Evolutionary conservation across 75 land plant species (phyloP).

Genomic region (Picea glauca): DNA sequence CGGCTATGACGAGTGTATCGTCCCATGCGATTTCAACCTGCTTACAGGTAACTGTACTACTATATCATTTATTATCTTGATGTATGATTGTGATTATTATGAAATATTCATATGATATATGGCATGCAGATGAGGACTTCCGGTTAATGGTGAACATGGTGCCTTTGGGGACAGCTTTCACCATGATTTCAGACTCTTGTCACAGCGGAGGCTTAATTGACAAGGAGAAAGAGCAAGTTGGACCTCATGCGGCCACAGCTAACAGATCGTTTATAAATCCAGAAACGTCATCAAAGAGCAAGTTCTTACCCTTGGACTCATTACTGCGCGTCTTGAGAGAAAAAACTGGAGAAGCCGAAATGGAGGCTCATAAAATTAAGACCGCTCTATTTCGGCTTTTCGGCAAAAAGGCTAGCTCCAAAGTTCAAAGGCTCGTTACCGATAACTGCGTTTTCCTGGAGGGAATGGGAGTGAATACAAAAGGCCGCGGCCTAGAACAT

Average conservation of each 20-base stretch:
- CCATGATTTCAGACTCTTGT: slow-evolving; percentile 87
- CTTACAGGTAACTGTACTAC: slow-evolving; percentile 40
- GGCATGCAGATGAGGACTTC: slow-evolving; percentile 72
- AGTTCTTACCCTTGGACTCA: slow-evolving; percentile 1
- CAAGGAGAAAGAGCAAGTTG: slow-evolving; percentile 83
- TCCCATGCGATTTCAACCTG: slow-evolving; percentile 81
- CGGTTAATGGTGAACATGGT: slow-evolving; percentile 59
- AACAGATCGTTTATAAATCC: no score
- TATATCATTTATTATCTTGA: no score
- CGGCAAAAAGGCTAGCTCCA: background rate
- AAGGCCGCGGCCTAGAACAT: no score
- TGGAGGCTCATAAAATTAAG: background rate
- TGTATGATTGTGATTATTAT: no score
- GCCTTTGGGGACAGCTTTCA: slow-evolving; percentile 56
- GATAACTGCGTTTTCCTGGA: no score
- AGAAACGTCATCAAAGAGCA: background rate
- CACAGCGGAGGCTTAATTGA: slow-evolving; percentile 82
- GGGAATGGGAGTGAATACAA: no score
- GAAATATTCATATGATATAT: background rate
- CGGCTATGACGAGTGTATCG: slow-evolving; percentile 69
- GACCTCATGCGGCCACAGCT: slow-evolving; percentile 10
- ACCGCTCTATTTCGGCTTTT: background rate
- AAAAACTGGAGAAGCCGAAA: slow-evolving; percentile 5
- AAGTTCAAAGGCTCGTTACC: background rate
- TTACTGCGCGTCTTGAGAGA: background rate